phyloP scores from a whole-genome alignment of 768 basidiomycete genomes.

The Sarcomyxa edulis region DNA sequence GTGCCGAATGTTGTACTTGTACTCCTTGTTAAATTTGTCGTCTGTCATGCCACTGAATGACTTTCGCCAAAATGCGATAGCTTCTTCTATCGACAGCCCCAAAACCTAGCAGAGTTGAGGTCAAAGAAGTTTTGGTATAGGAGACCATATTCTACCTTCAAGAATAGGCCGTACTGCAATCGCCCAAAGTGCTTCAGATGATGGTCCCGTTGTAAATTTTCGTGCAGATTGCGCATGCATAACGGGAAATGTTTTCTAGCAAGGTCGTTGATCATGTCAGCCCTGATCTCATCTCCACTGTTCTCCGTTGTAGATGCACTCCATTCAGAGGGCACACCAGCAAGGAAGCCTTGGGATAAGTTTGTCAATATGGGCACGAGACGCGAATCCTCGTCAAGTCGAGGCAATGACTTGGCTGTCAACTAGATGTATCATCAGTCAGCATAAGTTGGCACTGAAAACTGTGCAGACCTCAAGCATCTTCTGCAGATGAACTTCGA shows the following conservation, averaged over 20 bases:
- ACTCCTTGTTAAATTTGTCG: conserved; percentile 96
- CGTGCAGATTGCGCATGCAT: conserved; percentile 92
- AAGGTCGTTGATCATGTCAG: conserved; percentile 91
- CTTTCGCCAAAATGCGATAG: conserved; percentile 88
- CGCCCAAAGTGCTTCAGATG: conserved; percentile 93
- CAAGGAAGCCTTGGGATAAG: conserved; percentile 89
- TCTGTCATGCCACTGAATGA: conserved; percentile 79
- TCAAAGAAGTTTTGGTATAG: conserved; percentile 1
- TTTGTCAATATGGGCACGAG: conserved; percentile 86
- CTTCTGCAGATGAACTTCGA: conserved; percentile 63
- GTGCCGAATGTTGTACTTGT: conserved; percentile 96
- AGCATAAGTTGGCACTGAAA: too few relatives aligned
- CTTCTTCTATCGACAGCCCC: conserved; percentile 92
- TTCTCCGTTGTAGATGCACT: conserved; percentile 43
- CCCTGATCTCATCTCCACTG: conserved; percentile 67
- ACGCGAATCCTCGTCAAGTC: conserved; percentile 92
- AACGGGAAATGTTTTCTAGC: conserved; percentile 88
- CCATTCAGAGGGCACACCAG: conserved; percentile 87
- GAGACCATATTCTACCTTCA: conserved; percentile 61
- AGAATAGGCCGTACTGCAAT: conserved; percentile 87
- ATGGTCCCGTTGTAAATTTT: conserved; percentile 64
- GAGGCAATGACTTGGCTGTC: conserved; percentile 82
- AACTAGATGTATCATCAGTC: conserved; percentile 40
- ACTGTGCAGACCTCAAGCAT: conserved; percentile 72
- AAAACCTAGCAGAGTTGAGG: conserved; percentile 55